A percentile compares a stretch with the other conserved stretches of the same genome.
These are phyloP conservation scores for Wickerhamomyces alni DNA, from an alignment of 805 yeast genomes.

Conservation along the genomic window DNA sequence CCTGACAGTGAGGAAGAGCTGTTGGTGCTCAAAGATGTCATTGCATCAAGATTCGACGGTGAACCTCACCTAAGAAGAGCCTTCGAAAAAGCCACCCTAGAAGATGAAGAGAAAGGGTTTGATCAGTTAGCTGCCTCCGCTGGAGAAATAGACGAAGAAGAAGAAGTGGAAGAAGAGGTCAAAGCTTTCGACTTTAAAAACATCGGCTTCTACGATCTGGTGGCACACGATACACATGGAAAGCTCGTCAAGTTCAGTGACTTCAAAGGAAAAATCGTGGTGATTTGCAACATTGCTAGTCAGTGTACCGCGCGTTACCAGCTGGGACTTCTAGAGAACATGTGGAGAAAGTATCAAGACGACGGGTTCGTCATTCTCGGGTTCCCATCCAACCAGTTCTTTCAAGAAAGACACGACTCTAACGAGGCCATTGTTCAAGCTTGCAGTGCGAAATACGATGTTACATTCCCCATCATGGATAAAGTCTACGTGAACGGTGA, in stretches of 20 bases:
- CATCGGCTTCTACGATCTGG: constrained; percentile 53
- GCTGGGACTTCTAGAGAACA: constrained; percentile 60
- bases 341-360: constrained; percentile 59
- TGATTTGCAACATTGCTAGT: constrained; percentile 85
- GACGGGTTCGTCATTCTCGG: constrained; percentile 66
- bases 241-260: constrained; percentile 51
- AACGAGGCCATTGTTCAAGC: constrained; percentile 65
- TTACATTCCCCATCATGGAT: constrained; percentile 73
- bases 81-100: no score
- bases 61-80: no score
- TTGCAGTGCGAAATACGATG: constrained; percentile 71
- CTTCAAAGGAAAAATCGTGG: constrained; percentile 72
- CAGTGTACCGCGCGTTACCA: constrained; percentile 79
- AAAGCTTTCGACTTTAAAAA: neutral
- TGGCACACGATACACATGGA: constrained; percentile 55
- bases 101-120: no score
- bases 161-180: neutral
- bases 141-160: neutral
- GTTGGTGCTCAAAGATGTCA: no score
- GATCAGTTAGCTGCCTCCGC: no score
- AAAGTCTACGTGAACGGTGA: constrained; percentile 79
- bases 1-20: no score
- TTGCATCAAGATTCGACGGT: neutral
- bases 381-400: constrained; percentile 91
- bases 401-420: constrained; percentile 68